Conservation (phyloP, 495 filamentous ascomycete species). For the Penicillium soppii region DNA sequence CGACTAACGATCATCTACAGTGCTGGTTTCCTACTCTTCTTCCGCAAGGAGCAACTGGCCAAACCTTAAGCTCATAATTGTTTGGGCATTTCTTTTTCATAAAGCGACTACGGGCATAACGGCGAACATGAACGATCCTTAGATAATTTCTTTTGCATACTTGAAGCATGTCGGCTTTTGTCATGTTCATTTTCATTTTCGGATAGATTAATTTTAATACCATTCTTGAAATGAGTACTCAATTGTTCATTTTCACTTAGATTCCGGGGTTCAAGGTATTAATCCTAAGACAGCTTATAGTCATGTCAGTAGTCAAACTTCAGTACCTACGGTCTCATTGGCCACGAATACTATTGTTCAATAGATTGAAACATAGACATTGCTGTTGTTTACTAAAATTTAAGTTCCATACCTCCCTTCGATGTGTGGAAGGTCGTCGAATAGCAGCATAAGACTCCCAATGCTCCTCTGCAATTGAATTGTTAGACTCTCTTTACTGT, state of each 20-base stretch:
- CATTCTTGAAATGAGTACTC: background rate
- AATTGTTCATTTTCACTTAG: background rate
- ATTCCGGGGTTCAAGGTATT: too few species aligned
- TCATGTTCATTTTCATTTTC: background rate
- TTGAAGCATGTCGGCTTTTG: slow-evolving; percentile 3
- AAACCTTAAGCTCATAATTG: slow-evolving; percentile 51
- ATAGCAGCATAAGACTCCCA: too few species aligned
- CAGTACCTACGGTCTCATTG: too few species aligned
- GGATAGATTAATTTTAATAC: background rate
- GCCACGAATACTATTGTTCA: too few species aligned
- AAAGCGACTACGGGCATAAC: background rate
- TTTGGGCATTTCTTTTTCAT: background rate
- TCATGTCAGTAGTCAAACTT: too few species aligned
- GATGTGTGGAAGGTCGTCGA: too few species aligned
- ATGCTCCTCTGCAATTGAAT: too few species aligned
- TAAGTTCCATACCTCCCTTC: too few species aligned
- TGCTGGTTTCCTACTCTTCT: slow-evolving; percentile 66
- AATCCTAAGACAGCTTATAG: too few species aligned
- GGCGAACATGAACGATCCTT: slow-evolving; percentile 3
- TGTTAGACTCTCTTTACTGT: too few species aligned
- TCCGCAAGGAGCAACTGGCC: slow-evolving; percentile 66
- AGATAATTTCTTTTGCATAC: slow-evolving; percentile 3
- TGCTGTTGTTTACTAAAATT: too few species aligned
- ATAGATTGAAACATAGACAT: too few species aligned
- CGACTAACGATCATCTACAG: slow-evolving; percentile 21